phyloP scores from a whole-genome alignment of 441 rosid genomes.

The Rhodomyrtus psidioides region DNA sequence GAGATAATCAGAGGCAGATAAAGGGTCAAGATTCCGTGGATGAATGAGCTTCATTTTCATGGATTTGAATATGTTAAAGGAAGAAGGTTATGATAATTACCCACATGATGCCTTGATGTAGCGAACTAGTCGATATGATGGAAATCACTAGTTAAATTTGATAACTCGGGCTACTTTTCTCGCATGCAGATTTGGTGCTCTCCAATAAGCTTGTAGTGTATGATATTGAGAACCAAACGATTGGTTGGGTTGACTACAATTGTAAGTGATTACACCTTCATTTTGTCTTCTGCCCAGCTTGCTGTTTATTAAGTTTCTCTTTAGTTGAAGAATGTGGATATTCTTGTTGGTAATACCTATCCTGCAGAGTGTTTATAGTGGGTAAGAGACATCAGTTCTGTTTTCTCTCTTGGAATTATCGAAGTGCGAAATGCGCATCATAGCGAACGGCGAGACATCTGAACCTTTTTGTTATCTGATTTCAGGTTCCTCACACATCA shows the following conservation, averaged over 20 bases:
- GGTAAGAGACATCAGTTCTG: background rate
- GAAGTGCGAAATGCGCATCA: background rate
- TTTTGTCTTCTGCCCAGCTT: background rate
- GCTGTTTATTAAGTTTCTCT: background rate
- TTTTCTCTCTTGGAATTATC: background rate
- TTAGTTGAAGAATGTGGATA: background rate
- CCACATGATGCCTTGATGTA: background rate
- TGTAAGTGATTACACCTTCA: conserved; percentile 37
- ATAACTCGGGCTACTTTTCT: background rate
- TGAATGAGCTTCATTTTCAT: background rate
- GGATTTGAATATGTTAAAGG: background rate
- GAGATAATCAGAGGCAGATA: background rate
- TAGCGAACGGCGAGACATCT: background rate
- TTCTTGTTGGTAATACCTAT: background rate
- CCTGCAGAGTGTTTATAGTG: background rate
- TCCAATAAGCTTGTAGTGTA: conserved; percentile 10
- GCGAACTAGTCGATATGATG: background rate
- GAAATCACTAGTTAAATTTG: background rate
- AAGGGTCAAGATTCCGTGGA: background rate
- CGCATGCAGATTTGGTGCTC: conserved; percentile 22
- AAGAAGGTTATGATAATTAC: background rate
- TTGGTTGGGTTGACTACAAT: conserved; percentile 90
- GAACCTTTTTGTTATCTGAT: background rate
- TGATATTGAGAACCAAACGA: conserved; percentile 39
- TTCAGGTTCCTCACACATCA: conserved; percentile 70